Base-by-base conservation (phyloP, 1,139 yeast genomes). In the Suhomyces atakaporum region DNA sequence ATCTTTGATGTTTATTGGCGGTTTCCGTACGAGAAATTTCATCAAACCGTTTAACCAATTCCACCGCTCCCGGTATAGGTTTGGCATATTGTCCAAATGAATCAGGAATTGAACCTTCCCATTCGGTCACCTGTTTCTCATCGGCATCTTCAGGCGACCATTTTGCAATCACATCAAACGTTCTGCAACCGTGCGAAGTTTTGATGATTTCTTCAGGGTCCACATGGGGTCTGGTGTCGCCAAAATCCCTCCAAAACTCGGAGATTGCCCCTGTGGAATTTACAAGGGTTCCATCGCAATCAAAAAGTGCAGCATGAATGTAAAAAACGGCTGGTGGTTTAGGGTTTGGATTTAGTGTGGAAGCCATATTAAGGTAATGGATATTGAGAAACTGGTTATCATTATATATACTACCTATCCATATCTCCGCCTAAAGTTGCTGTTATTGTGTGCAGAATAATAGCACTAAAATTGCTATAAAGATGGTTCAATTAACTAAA, bases 251-350 rank as follows among this genome's bases (percentile, higher is more conserved):
- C 94, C 94, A 85, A 67, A 85, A 81, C 54, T 79, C 84, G 55
- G 86, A 87, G 46, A 86, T 84, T 40, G 94, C 88, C 42, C 81
- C 82, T 42, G 90, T 85, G 24, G 95, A 84, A 56, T 83, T 79
- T 56, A 86, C 86, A 54, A 86, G 69, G 21, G 95, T 86, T 36
- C 95, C 95, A 57, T 86, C 95, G 38, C 89, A 79, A 60, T 86
- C 95, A 58, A 86, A 85, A 47, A 84, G 74, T 46, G 71, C 75
- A 43, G 75, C 75, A 52, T 70, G 57, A 45, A 69, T 66, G 57
- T 66, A 60, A 45, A 70, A 70, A 40, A 62, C 56, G 45, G 75
- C 75, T 38, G 75, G 75, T 58, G 66, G 67, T 54, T 67, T 65
- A n/a, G n/a, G n/a, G n/a, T n/a, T n/a, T n/a, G n/a, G n/a, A n/a